Evolutionary conservation across 2,329 filamentous ascomycete genomes (phyloP).

Genomic region (Clonostachys rhizophaga): DNA sequence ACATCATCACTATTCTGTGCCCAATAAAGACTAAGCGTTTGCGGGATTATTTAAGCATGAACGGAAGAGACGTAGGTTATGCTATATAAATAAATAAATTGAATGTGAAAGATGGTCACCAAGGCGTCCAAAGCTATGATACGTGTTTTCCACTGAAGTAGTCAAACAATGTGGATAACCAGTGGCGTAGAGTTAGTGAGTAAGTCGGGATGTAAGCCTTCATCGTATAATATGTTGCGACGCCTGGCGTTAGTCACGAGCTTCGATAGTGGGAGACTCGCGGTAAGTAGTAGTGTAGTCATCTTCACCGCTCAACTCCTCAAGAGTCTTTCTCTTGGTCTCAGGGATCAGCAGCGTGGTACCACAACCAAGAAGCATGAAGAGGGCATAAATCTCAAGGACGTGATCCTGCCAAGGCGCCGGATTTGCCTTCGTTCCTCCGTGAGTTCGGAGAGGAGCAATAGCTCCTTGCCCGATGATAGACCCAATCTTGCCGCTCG

Average conservation of each 20-base stretch:
- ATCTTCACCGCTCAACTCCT: constrained; percentile 43
- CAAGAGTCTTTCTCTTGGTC: constrained; percentile 76
- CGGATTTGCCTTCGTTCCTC: constrained; percentile 80
- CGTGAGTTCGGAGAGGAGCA: constrained; percentile 82
- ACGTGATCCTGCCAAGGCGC: constrained; percentile 93
- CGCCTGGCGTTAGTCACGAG: not conserved
- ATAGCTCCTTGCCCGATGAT: constrained; percentile 80
- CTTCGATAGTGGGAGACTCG: not conserved
- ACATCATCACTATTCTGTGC: no score
- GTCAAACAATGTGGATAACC: no score
- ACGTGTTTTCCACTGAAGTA: no score
- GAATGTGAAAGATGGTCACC: no score
- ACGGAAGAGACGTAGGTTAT: no score
- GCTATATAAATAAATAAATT: no score
- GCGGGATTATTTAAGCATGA: no score
- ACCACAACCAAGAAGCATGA: constrained; percentile 71
- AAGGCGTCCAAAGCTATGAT: no score
- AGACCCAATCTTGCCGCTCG: constrained; percentile 82
- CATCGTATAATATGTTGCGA: no score
- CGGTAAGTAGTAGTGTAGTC: not conserved
- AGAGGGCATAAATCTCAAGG: constrained; percentile 71
- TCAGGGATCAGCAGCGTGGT: constrained; percentile 89
- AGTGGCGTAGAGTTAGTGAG: no score
- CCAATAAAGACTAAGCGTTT: no score
- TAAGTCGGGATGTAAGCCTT: no score